These are phyloP conservation scores for Dactylonectria estremocensis DNA, from an alignment of 2,329 filamentous ascomycete species.

Conservation along the genomic window DNA sequence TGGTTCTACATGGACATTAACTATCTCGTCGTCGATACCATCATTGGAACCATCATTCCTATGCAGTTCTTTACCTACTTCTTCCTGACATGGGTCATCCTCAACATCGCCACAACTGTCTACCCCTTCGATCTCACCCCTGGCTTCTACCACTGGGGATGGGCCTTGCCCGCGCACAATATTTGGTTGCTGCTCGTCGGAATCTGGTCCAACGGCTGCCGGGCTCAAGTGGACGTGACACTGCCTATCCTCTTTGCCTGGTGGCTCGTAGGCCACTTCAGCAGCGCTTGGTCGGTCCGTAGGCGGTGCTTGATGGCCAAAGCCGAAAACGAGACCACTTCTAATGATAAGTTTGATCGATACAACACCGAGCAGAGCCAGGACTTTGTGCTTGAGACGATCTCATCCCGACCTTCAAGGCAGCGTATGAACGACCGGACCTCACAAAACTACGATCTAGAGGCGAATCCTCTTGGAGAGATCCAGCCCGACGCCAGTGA, in stretches of 20 bases:
- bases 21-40: no score
- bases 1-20: no score
- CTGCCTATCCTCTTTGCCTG: slow-evolving; percentile 60
- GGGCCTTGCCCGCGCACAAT: no score
- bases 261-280: slow-evolving; percentile 51
- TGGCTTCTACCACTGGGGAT: no score
- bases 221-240: slow-evolving; percentile 51
- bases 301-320: slow-evolving; percentile 38
- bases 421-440: neutral
- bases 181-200: slow-evolving; percentile 53
- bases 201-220: slow-evolving; percentile 60
- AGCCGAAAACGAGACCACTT: neutral
- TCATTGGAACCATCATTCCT: no score
- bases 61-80: no score
- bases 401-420: neutral
- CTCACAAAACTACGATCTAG: neutral
- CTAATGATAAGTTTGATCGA: neutral
- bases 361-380: neutral
- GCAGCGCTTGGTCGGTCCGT: slow-evolving; percentile 39
- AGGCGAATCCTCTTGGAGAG: neutral
- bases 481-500: neutral
- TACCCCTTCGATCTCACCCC: no score
- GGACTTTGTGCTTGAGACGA: neutral
- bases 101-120: no score
- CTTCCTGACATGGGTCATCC: no score